Percentiles rank a stretch among this genome's conserved stretches.
phyloP scores from a whole-genome alignment of 2,329 filamentous ascomycete genomes.

The Penicillium oxalicum region DNA sequence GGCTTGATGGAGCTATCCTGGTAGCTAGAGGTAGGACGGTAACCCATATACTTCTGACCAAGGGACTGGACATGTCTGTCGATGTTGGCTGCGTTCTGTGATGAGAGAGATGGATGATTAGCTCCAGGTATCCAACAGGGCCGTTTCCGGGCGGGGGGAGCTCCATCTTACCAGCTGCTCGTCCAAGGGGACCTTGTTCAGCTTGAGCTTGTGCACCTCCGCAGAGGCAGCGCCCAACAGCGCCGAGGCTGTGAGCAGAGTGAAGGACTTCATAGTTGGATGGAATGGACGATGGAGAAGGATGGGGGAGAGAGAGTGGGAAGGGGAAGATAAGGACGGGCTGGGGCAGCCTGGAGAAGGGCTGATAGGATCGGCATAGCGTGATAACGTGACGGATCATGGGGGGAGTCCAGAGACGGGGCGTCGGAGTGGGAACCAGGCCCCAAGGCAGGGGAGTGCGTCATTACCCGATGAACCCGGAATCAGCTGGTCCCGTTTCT shows the following conservation, averaged over 20 bases:
- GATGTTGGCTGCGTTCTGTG: slow-evolving; percentile 68
- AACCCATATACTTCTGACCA: slow-evolving; percentile 93
- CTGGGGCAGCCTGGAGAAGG: slow-evolving; percentile 17
- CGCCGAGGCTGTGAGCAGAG: slow-evolving; percentile 70
- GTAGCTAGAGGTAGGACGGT: slow-evolving; percentile 59
- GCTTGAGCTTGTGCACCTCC: slow-evolving; percentile 90
- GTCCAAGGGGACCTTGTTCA: slow-evolving; percentile 88
- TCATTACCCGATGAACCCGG: slow-evolving; percentile 9
- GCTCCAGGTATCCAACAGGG: slow-evolving; percentile 6
- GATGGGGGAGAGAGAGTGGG: slow-evolving; percentile 9
- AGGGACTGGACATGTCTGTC: slow-evolving; percentile 74
- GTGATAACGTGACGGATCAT: slow-evolving; percentile 15
- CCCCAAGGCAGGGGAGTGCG: slow-evolving; percentile 14
- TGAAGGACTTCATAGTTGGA: slow-evolving; percentile 71
- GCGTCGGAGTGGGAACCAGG: no score
- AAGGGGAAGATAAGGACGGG: slow-evolving; percentile 13
- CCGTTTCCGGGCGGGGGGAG: slow-evolving; percentile 1
- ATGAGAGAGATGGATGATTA: slow-evolving; percentile 5
- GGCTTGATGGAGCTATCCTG: slow-evolving; percentile 62
- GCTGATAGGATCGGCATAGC: slow-evolving; percentile 23
- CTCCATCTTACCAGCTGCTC: slow-evolving; percentile 75
- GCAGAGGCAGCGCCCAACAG: slow-evolving; percentile 78
- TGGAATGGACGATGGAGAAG: slow-evolving; percentile 10
- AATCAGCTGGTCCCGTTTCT: slow-evolving; percentile 13
- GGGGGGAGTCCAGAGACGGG: no score